Evolutionary conservation across 2,329 filamentous ascomycete species (phyloP), one percentile per base, ranked within the genome.

Genomic region (Colletotrichum australisinense): DNA sequence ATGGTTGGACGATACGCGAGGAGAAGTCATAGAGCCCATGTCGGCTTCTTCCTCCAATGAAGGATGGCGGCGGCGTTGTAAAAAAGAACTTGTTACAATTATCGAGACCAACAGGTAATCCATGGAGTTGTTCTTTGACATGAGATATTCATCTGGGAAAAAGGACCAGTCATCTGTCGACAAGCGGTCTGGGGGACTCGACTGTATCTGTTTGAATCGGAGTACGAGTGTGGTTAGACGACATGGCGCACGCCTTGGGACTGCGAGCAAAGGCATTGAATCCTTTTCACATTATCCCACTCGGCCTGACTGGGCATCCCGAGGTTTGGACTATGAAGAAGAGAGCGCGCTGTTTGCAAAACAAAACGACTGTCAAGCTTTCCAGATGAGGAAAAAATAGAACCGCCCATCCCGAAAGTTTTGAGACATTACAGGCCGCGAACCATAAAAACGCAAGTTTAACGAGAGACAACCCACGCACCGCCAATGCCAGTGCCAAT

Each of bases 71-170:
- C 67, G 72, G 69, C 72, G 72, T 71, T 72, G 72, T 72, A 68
- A 74, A 72, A 74, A 74, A 74, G 63, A 72, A 68, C 72, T 74
- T 74, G 63, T 74, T 53, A 68, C 63, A 46, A 72, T 72, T 72
- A 67, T 72, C 56, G 35, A 71, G 53, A 71, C 57, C 60, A 52
- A 62, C 59, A 65, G 71, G 62, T 52, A 62, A 66, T 66, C 53
- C 56, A 73, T 49, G 62, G 67, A 62, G 46, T 65, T 66, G 56
- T 49, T 57, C 24, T 63, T 56, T 42, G 24, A 28, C 14, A 9
- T 55, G 32, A 35, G 55, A 28, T 62, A 26, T 62, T 62, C 42
- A 49, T 35, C 22, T 30, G 56, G 30, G 28, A 38, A 28, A 57
- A 24, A 28, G 67, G 24, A 38, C 56, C n/a, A 22, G 60, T 46